Evolutionary conservation across 805 yeast genomes (phyloP).

Genomic region (Zygosaccharomyces gambellarensis): DNA sequence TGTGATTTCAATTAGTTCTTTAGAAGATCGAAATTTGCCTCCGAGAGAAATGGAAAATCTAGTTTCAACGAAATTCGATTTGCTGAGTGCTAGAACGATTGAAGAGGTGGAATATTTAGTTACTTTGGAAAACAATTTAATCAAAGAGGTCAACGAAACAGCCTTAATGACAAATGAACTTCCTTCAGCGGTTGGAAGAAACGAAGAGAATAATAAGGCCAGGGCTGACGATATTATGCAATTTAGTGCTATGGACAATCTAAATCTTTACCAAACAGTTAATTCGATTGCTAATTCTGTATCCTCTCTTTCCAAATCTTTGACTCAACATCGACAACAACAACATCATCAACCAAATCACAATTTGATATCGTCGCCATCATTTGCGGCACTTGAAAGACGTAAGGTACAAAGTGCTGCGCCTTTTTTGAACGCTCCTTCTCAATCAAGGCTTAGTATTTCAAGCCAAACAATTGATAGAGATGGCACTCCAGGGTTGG

Average conservation of each 20-base stretch:
- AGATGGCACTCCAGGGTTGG: conserved; percentile 4
- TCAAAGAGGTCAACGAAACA: conserved; percentile 23
- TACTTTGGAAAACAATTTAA: conserved; percentile 41
- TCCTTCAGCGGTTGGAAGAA: neutral
- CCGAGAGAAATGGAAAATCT: conserved; percentile 12
- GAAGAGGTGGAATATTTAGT: conserved; percentile 60
- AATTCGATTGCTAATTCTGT: conserved; percentile 34
- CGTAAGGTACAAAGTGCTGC: conserved; percentile 25
- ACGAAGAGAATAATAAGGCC: neutral
- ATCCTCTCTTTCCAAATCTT: conserved; percentile 31
- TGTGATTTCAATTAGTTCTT: conserved; percentile 35
- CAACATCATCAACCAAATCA: conserved; percentile 5
- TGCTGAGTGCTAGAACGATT: conserved; percentile 64
- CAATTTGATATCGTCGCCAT: conserved; percentile 20
- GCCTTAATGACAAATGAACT: conserved; percentile 4
- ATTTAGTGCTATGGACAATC: conserved; percentile 34
- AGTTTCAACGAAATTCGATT: conserved; percentile 45
- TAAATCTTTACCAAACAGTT: conserved; percentile 34
- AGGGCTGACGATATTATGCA: neutral
- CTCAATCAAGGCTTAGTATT: conserved; percentile 11
- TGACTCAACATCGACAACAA: conserved; percentile 16
- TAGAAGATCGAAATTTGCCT: conserved; percentile 19
- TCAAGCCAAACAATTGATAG: conserved; percentile 11
- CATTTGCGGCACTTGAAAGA: conserved; percentile 22
- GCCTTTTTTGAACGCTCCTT: conserved; percentile 9